A percentile compares a stretch with the other conserved stretches of the same genome.
These are phyloP conservation scores for Pichia sp. DNA, from an alignment of 1,139 yeast species.

Conservation along the genomic window DNA sequence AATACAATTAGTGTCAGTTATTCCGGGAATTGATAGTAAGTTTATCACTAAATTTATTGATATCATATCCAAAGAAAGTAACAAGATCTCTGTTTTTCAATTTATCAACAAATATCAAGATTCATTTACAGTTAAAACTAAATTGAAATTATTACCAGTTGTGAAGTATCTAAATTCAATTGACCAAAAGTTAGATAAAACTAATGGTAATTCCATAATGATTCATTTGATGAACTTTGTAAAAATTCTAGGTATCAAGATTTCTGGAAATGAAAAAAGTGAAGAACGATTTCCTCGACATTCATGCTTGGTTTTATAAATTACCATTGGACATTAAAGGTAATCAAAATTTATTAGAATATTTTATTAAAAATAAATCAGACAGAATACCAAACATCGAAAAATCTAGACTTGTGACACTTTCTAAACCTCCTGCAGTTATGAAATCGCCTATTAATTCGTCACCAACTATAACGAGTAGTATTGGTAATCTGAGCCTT, in stretches of 20 bases:
- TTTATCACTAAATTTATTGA: conserved; percentile 4
- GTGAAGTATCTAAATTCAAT: conserved; percentile 1
- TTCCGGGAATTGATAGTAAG: conserved; percentile 6
- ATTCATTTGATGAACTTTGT: conserved; percentile 8
- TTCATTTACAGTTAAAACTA: conserved; percentile 5
- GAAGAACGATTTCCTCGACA: conserved; percentile 4
- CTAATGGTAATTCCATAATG: conserved; percentile 8
- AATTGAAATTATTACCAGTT: conserved; percentile 2
- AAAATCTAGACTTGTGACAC: conserved; percentile 1
- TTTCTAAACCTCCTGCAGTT: neutral
- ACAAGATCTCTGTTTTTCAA: conserved; percentile 1
- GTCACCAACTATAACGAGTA: neutral
- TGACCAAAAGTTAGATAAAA: conserved; percentile 1
- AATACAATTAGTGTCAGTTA: conserved; percentile 5
- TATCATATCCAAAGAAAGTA: conserved; percentile 1
- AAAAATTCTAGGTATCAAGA: neutral
- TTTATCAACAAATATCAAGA: conserved; percentile 8
- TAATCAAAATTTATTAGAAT: conserved; percentile 4
- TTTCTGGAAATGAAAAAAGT: neutral
- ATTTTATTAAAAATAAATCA: conserved; percentile 4
- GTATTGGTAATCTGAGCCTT: neutral
- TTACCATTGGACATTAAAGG: neutral
- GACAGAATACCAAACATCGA: neutral
- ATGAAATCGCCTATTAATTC: neutral
- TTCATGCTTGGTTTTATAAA: conserved; percentile 4